Percentiles rank a stretch among this genome's conserved stretches.
Conservation (phyloP, 2,329 filamentous ascomycete genomes). For the Aspergillus hortae region DNA sequence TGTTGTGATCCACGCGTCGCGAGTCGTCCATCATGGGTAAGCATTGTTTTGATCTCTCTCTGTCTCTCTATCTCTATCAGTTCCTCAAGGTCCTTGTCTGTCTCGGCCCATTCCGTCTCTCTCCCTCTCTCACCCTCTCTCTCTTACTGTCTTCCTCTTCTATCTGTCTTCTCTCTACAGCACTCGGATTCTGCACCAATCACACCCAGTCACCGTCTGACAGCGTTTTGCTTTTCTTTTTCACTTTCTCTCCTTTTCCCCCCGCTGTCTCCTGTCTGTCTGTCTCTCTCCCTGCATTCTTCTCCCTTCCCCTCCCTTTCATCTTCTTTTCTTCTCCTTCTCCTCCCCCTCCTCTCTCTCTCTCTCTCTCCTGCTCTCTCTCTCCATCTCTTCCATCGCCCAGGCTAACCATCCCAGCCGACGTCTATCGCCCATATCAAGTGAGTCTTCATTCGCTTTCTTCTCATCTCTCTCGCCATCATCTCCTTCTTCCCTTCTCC, state of each 20-base stretch:
- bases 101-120: background rate
- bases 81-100: background rate
- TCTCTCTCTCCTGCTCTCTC: slow-evolving; percentile 9
- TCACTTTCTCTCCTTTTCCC: slow-evolving; percentile 9
- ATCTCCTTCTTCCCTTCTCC: background rate
- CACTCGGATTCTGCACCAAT: background rate
- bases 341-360: slow-evolving; percentile 4
- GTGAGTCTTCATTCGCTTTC: slow-evolving; percentile 32
- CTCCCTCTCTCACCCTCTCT: background rate
- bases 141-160: background rate
- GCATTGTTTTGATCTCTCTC: background rate
- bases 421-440: slow-evolving; percentile 47
- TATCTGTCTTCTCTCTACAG: background rate
- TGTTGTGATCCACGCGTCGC: background rate
- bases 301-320: slow-evolving; percentile 4
- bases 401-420: slow-evolving; percentile 31
- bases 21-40: background rate
- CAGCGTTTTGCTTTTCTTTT: background rate
- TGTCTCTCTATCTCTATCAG: background rate
- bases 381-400: slow-evolving; percentile 5
- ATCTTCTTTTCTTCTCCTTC: background rate
- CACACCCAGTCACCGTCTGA: background rate
- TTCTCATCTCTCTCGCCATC: background rate
- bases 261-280: slow-evolving; percentile 7
- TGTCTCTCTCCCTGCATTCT: slow-evolving; percentile 5